These are phyloP conservation scores for Ceratobasidium sp. DNA, from an alignment of 1,284 basidiomycete genomes.

Conservation along the genomic window DNA sequence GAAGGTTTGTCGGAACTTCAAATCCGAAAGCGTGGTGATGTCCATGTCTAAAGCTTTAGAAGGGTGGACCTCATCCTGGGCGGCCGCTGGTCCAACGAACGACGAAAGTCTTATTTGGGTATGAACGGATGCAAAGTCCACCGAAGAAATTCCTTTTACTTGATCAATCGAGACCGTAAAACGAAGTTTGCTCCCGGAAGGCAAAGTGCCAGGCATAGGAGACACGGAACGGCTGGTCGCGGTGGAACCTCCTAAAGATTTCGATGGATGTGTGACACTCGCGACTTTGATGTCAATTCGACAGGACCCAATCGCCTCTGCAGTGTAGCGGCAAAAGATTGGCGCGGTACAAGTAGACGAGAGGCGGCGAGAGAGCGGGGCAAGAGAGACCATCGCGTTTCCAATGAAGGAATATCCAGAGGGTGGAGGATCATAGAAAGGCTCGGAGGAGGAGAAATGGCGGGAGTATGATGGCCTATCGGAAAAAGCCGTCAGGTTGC, in stretches of 20 bases:
- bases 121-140: constrained; percentile 85
- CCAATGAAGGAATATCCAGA: constrained; percentile 93
- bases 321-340: constrained; percentile 90
- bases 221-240: constrained; percentile 72
- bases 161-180: constrained; percentile 85
- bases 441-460: constrained; percentile 91
- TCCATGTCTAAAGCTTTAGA: constrained; percentile 79
- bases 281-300: constrained; percentile 81
- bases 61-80: constrained; percentile 79
- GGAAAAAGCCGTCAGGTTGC: constrained; percentile 90
- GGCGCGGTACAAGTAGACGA: constrained; percentile 77
- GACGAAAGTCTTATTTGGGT: constrained; percentile 83
- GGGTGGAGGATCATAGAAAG: constrained; percentile 87
- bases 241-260: constrained; percentile 65
- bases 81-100: constrained; percentile 67
- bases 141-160: constrained; percentile 83
- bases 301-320: constrained; percentile 92
- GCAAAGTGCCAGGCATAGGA: constrained; percentile 66
- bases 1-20: constrained; percentile 82
- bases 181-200: constrained; percentile 75
- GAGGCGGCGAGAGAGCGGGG: constrained; percentile 78
- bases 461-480: constrained; percentile 90
- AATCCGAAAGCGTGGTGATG: constrained; percentile 70
- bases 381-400: constrained; percentile 81
- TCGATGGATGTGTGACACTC: constrained; percentile 67